A percentile compares a stretch with the other conserved stretches of the same genome.
phyloP scores from a whole-genome alignment of 768 basidiomycete species.

The Kwoniella heveanensis region DNA sequence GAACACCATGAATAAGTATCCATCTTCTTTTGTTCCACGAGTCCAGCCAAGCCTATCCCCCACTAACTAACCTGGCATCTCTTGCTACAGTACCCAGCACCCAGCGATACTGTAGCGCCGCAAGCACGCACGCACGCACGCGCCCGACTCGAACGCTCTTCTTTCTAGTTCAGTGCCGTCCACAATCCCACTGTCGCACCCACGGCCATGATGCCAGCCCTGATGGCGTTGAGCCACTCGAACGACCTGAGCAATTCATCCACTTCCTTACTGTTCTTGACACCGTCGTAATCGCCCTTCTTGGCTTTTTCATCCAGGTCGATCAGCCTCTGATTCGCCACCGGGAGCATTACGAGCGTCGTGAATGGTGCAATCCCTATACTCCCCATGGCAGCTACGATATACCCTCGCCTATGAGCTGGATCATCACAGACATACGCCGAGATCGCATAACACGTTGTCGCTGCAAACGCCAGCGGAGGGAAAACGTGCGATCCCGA shows the following conservation, averaged over 20 bases:
- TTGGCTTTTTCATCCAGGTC: conserved; percentile 15
- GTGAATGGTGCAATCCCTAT: conserved; percentile 23
- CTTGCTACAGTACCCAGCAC: too few relatives aligned
- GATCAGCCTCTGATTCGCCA: conserved; percentile 8
- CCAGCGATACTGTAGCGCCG: too few relatives aligned
- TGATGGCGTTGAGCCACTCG: conserved; percentile 3
- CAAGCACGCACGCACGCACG: too few relatives aligned
- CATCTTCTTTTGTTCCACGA: too few relatives aligned
- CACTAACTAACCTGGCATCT: too few relatives aligned
- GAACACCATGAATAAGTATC: too few relatives aligned
- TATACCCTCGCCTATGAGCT: not conserved
- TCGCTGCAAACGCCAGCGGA: not conserved
- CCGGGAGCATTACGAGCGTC: conserved; percentile 12
- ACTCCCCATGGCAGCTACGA: conserved; percentile 5
- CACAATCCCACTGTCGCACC: conserved; percentile 16
- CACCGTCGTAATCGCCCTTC: not conserved
- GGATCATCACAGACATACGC: conserved; percentile 13
- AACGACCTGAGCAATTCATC: conserved; percentile 7
- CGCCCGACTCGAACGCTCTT: too few relatives aligned
- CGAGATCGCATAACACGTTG: not conserved
- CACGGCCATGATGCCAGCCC: conserved; percentile 10
- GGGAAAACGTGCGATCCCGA: conserved; percentile 18
- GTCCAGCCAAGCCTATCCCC: too few relatives aligned
- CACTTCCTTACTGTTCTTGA: conserved; percentile 4
- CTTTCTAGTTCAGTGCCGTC: conserved; percentile 4